Evolutionary conservation across 768 basidiomycete species (phyloP).

Genomic region (Lepiota brunneoincarnata): DNA sequence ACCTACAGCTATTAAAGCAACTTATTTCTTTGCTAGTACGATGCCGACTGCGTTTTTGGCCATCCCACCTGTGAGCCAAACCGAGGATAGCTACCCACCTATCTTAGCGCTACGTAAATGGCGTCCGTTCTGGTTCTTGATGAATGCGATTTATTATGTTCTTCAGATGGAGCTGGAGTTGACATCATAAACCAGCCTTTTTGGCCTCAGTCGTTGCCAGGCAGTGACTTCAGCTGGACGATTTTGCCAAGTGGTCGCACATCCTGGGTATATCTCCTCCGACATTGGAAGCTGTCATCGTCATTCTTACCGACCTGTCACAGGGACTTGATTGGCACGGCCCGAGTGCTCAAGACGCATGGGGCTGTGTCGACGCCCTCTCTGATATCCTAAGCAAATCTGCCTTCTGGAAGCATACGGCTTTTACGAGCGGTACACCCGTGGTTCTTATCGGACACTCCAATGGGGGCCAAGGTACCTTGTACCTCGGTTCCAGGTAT

Average conservation of each 20-base stretch:
- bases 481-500: slow-evolving; percentile 74
- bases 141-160: neutral
- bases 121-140: neutral
- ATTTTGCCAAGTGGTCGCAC: slow-evolving; percentile 82
- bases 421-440: slow-evolving; percentile 33
- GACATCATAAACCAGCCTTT: slow-evolving; percentile 54
- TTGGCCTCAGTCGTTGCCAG: slow-evolving; percentile 64
- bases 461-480: slow-evolving; percentile 89
- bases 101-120: slow-evolving; percentile 64
- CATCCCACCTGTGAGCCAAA: slow-evolving; percentile 47
- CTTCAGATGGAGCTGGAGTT: slow-evolving; percentile 82
- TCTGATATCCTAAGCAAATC: slow-evolving; percentile 37
- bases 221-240: slow-evolving; percentile 65
- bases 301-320: neutral
- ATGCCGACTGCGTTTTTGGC: slow-evolving; percentile 58
- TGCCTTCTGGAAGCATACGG: slow-evolving; percentile 38
- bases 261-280: slow-evolving; percentile 58
- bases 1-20: slow-evolving; percentile 43
- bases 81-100: slow-evolving; percentile 36
- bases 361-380: slow-evolving; percentile 59
- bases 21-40: slow-evolving; percentile 55
- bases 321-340: slow-evolving; percentile 95
- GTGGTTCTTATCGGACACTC: slow-evolving; percentile 86
- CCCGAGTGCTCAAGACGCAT: slow-evolving; percentile 69
- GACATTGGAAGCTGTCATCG: neutral